phyloP scores from a whole-genome alignment of 345 rosid species.

The Noccaea caerulescens region DNA sequence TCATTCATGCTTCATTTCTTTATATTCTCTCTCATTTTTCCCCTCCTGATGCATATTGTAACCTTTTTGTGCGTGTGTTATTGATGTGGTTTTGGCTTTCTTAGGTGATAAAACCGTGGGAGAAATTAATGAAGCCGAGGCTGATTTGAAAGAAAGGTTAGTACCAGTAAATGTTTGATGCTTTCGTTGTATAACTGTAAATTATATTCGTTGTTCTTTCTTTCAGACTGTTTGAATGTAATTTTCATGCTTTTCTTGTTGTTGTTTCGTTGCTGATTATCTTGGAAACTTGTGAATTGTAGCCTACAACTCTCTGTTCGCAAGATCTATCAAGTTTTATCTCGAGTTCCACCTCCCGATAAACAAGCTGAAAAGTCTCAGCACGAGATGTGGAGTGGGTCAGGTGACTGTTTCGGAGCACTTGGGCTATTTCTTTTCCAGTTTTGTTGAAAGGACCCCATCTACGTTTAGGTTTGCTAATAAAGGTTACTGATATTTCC shows the following conservation, averaged over 20 bases:
- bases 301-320: slow-evolving; percentile 58
- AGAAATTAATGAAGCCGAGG: slow-evolving; percentile 34
- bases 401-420: slow-evolving; percentile 55
- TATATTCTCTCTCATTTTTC: neutral
- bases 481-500: slow-evolving; percentile 18
- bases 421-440: slow-evolving; percentile 17
- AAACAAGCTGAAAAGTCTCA: slow-evolving; percentile 50
- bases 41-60: slow-evolving; percentile 9
- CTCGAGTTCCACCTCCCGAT: slow-evolving; percentile 58
- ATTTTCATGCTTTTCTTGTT: neutral
- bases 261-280: neutral
- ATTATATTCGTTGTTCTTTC: neutral
- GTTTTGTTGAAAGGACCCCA: neutral
- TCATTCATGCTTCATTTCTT: slow-evolving; percentile 5
- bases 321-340: slow-evolving; percentile 61
- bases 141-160: slow-evolving; percentile 55
- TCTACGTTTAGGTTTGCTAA: slow-evolving; percentile 15
- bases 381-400: slow-evolving; percentile 79
- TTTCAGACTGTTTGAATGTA: slow-evolving; percentile 2
- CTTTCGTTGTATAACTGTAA: slow-evolving; percentile 1
- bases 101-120: slow-evolving; percentile 41
- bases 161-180: slow-evolving; percentile 16
- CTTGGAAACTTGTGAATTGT: slow-evolving; percentile 36
- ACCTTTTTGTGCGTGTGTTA: neutral
- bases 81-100: slow-evolving; percentile 13